A percentile compares a stretch with the other conserved stretches of the same genome.
Evolutionary conservation across 2,329 filamentous ascomycete species (phyloP).

Genomic region (Colletotrichum plurivorum): DNA sequence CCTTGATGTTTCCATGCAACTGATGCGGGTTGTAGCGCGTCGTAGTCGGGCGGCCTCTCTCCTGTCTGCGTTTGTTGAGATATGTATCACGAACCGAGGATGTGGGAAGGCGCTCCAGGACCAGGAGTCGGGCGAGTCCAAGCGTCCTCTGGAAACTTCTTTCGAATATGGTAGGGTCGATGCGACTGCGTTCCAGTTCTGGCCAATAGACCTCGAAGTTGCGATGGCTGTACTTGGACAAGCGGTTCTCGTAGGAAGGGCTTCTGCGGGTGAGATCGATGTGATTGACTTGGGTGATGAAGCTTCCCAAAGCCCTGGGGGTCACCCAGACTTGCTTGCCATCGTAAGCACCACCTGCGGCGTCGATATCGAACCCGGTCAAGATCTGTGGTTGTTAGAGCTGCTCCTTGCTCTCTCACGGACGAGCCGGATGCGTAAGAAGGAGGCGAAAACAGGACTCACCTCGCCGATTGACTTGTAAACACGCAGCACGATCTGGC

Average conservation of each 20-base stretch:
- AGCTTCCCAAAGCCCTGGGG: conserved; percentile 82
- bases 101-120: conserved; percentile 84
- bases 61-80: conserved; percentile 76
- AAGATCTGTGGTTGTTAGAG: conserved; percentile 66
- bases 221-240: conserved; percentile 87
- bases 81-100: conserved; percentile 78
- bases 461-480: conserved; percentile 84
- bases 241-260: conserved; percentile 88
- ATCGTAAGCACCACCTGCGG: conserved; percentile 84
- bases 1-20: conserved; percentile 81
- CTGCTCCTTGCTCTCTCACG: too few species aligned
- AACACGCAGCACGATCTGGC: conserved; percentile 83
- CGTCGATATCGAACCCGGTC: conserved; percentile 91
- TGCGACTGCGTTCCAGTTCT: conserved; percentile 77
- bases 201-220: conserved; percentile 90
- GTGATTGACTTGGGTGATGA: conserved; percentile 86
- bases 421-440: too few species aligned
- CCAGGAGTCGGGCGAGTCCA: conserved; percentile 83
- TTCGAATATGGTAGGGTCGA: conserved; percentile 91
- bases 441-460: background rate
- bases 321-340: conserved; percentile 85
- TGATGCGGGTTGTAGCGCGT: conserved; percentile 58
- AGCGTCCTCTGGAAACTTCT: conserved; percentile 82
- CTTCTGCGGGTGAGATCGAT: conserved; percentile 85
- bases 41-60: conserved; percentile 77